Base-by-base conservation (phyloP, 805 yeast species). In the Myxozyma mucilagina region DNA sequence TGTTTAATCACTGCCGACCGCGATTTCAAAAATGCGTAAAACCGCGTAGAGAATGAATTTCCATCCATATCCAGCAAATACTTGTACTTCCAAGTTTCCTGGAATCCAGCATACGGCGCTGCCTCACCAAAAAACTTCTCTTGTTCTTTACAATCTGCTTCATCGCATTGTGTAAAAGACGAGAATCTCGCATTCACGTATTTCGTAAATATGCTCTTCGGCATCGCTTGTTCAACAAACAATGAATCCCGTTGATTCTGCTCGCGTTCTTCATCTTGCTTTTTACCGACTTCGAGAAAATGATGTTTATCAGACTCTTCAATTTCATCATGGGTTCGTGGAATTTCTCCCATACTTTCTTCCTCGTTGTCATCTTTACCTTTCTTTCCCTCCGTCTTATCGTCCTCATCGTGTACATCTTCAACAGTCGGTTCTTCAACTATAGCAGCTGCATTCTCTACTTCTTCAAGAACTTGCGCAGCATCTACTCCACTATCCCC, bases 11-110 rank as follows among this genome's bases (percentile, higher is more conserved):
- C 68, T 13, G 59, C 43, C 11, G 69, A 63, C 11, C 56, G 53
- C n/a, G 67, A 60, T 18, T 45, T 34, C 42, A 68, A 50, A 39
- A 68, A 61, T 14, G 70, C 60, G 45, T 63, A 61, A 43, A 44
- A 66, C 10, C 69, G 53, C 7, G 65, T 63, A 5, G 70, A 68
- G 45, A 63, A 59, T 32, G 64, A 51, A 36, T 66, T 66, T 9
- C 70, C 70, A 49, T 68, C 70, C 48, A 68, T 36, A 45, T 68
- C 70, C 32, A 68, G 48, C 41, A 68, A 54, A 43, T 47, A 66
- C 50, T 66, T 67, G 57, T 64, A 44, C 34, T 55, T 39, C 63
- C 66, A 64, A 13, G 55, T 47, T 18, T 59, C 67, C 35, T 58
- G 61, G 34, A 59, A 56, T 14, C 44, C 50, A 24, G 56, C 47